A percentile compares a stretch with the other conserved stretches of the same genome.
Evolutionary conservation across 164 flowering plant species (phyloP).

Genomic region (Macadamia tetraphylla): DNA sequence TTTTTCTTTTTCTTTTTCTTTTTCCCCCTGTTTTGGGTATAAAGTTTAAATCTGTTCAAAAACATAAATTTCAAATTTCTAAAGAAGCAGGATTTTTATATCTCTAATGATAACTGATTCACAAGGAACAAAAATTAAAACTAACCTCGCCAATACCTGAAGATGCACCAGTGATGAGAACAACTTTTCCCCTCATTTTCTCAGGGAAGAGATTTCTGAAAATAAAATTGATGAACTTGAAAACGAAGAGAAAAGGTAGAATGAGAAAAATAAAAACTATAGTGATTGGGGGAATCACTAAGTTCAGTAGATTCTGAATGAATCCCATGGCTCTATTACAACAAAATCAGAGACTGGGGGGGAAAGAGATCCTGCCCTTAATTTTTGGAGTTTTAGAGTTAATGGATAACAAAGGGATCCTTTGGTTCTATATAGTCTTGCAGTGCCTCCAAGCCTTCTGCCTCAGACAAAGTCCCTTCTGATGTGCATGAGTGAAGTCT

Average conservation of each 20-base stretch:
- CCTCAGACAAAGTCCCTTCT: too few relatives aligned
- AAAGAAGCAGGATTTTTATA: neutral
- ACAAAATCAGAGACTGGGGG: too few relatives aligned
- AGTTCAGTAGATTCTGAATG: constrained; percentile 34
- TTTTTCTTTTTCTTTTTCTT: too few relatives aligned
- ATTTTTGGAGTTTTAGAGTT: too few relatives aligned
- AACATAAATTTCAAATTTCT: neutral
- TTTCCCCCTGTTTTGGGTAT: too few relatives aligned
- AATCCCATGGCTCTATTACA: constrained; percentile 20
- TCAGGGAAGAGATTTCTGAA: constrained; percentile 2
- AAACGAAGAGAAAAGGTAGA: constrained; percentile 28
- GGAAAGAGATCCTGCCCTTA: too few relatives aligned
- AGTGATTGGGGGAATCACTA: constrained; percentile 30
- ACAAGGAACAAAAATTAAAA: neutral
- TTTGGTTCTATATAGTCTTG: too few relatives aligned
- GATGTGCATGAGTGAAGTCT: too few relatives aligned
- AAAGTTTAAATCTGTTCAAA: too few relatives aligned
- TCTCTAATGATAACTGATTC: neutral
- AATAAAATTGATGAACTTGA: constrained; percentile 26
- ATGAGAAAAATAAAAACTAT: constrained; percentile 18
- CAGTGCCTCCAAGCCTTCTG: too few relatives aligned
- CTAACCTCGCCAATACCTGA: constrained; percentile 79
- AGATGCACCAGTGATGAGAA: constrained; percentile 74
- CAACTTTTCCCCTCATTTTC: constrained; percentile 58
- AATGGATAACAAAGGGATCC: too few relatives aligned